Evolutionary conservation across 2,329 filamentous ascomycete genomes (phyloP).

Genomic region (Xylariaceae sp.): DNA sequence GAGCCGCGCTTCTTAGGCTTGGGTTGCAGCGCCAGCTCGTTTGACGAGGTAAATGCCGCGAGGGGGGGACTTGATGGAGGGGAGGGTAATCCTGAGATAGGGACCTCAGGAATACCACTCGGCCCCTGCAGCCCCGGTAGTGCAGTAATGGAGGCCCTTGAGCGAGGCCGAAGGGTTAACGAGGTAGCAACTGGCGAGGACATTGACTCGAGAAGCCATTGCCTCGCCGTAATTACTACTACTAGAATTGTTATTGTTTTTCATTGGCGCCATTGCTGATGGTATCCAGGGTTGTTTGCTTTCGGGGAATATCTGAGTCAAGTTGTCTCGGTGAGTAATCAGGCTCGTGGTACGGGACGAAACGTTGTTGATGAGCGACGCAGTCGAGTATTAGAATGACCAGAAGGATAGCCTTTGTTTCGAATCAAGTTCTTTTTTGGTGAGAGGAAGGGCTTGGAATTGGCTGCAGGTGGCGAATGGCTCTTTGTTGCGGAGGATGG

Average conservation of each 20-base stretch:
- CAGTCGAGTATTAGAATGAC: too few relatives aligned
- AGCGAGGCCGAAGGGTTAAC: conserved; percentile 70
- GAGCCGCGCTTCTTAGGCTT: conserved; percentile 45
- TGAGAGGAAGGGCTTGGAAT: neutral
- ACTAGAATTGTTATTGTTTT: conserved; percentile 62
- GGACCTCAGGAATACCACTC: conserved; percentile 96
- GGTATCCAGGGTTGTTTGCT: conserved; percentile 25
- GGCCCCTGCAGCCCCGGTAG: conserved; percentile 81
- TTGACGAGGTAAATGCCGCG: conserved; percentile 65
- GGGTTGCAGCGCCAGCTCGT: conserved; percentile 61
- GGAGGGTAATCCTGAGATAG: conserved; percentile 77
- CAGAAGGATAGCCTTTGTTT: too few relatives aligned
- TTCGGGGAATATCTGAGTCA: conserved; percentile 2
- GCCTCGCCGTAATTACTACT: conserved; percentile 74
- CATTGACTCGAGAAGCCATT: conserved; percentile 61
- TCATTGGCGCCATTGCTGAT: conserved; percentile 62
- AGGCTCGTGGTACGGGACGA: too few relatives aligned
- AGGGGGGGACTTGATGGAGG: conserved; percentile 87
- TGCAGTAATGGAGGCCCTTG: conserved; percentile 90
- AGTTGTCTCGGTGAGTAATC: neutral
- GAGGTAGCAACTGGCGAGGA: conserved; percentile 89
- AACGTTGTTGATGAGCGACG: too few relatives aligned
- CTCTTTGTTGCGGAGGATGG: too few relatives aligned
- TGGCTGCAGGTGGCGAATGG: too few relatives aligned
- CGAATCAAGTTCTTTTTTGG: too few relatives aligned